Evolutionary conservation across 257 asterid genomes (phyloP).

Genomic region (Paulownia fortunei): DNA sequence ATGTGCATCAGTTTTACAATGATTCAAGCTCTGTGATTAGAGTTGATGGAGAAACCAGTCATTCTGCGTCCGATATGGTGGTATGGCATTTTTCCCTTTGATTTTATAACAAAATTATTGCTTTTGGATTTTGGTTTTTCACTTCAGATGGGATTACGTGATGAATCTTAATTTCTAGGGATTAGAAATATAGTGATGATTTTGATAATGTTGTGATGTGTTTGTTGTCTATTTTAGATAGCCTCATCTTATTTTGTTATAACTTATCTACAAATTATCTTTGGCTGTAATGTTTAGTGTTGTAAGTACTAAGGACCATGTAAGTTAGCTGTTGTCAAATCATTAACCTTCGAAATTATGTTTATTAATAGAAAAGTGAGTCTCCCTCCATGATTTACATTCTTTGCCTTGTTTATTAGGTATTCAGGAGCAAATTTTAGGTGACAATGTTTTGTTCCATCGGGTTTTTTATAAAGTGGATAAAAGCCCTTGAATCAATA

Average conservation of each 20-base stretch:
- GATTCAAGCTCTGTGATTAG: slow-evolving; percentile 72
- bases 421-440: not conserved
- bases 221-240: not conserved
- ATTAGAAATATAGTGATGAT: not conserved
- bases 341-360: not conserved
- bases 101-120: not conserved
- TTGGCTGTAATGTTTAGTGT: not conserved
- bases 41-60: slow-evolving; percentile 66
- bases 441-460: not conserved
- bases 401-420: not conserved
- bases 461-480: not conserved
- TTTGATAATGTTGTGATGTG: not conserved
- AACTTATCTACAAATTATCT: not conserved
- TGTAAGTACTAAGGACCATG: not conserved
- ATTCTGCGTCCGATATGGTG: slow-evolving; percentile 64
- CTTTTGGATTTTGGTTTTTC: not conserved
- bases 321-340: not conserved
- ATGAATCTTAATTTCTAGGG: not conserved
- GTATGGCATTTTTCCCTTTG: slow-evolving; percentile 34
- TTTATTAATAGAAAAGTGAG: not conserved
- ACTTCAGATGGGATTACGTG: not conserved
- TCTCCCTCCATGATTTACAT: not conserved
- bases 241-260: not conserved
- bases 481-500: not conserved
- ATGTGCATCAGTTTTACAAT: slow-evolving; percentile 76